Evolutionary conservation across 176 grass and related monocot species (phyloP).

Genomic region (Musa beccarii): DNA sequence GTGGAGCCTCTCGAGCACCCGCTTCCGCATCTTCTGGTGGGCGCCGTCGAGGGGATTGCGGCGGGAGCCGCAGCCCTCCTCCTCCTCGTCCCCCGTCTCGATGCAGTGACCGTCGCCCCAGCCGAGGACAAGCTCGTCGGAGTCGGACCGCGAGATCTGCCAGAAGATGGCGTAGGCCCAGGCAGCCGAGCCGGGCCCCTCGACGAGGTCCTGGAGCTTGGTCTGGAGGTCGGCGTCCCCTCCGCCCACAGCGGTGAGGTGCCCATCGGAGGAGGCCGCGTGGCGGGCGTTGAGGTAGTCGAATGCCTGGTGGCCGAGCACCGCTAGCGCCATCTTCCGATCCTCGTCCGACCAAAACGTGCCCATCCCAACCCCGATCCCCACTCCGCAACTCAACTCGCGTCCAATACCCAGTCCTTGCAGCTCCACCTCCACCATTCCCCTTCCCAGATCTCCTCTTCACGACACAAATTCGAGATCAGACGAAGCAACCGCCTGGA

Average conservation of each 20-base stretch:
- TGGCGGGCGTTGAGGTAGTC: constrained; percentile 17
- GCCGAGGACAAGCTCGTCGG: constrained; percentile 18
- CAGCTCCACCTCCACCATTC: background rate
- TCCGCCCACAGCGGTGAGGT: constrained; percentile 7
- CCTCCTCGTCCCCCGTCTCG: background rate
- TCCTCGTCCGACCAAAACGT: constrained; percentile 16
- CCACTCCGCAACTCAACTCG: background rate
- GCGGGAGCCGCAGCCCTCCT: background rate
- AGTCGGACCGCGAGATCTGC: constrained; percentile 17
- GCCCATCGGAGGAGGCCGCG: background rate
- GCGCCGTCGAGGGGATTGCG: background rate
- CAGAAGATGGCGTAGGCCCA: constrained; percentile 20
- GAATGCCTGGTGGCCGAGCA: constrained; percentile 6
- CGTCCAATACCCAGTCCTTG: background rate
- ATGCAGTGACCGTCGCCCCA: constrained; percentile 22
- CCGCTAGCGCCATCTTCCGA: background rate
- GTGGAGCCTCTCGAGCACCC: constrained; percentile 19
- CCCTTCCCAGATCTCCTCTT: background rate
- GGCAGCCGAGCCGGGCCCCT: background rate
- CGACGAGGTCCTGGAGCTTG: constrained; percentile 17
- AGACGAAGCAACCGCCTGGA: no score
- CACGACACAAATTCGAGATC: background rate
- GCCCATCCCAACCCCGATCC: background rate
- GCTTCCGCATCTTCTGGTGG: constrained; percentile 21
- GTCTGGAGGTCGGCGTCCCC: constrained; percentile 14